Percentiles rank a stretch among this genome's conserved stretches.
Conservation (phyloP, 192 early-diverging fungal species). For the Entomortierella beljakovae region DNA sequence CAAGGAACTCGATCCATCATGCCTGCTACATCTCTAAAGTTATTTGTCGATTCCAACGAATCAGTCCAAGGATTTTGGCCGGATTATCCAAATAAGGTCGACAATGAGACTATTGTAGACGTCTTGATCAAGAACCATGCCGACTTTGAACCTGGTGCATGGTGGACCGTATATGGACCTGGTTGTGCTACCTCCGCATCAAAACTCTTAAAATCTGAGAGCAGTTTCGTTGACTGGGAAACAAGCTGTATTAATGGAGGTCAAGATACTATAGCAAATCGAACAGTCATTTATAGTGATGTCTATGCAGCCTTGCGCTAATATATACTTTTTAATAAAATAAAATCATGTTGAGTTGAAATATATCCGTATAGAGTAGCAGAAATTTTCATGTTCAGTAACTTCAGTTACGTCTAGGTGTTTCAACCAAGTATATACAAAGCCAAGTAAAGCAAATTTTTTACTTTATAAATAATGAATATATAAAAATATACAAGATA, state of each 20-base stretch:
- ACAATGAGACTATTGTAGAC: constrained; percentile 12
- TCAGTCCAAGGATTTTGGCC: constrained; percentile 21
- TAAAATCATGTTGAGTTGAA: too few relatives aligned
- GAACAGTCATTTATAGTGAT: constrained; percentile 13
- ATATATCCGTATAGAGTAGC: too few relatives aligned
- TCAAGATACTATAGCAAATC: constrained; percentile 3
- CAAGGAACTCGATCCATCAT: constrained; percentile 51
- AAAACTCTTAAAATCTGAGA: constrained; percentile 7
- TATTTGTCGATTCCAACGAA: constrained; percentile 29
- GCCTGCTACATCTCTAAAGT: constrained; percentile 12
- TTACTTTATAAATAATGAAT: too few relatives aligned
- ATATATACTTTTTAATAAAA: too few relatives aligned
- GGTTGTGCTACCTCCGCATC: constrained; percentile 5
- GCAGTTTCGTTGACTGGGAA: constrained; percentile 26
- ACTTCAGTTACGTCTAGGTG: too few relatives aligned
- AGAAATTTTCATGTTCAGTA: too few relatives aligned
- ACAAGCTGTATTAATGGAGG: constrained; percentile 32
- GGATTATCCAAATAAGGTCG: not conserved
- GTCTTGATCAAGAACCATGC: constrained; percentile 19
- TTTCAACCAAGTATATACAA: too few relatives aligned
- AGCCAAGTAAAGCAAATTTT: too few relatives aligned
- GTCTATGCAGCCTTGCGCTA: too few relatives aligned
- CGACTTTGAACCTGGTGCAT: constrained; percentile 43
- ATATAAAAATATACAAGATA: too few relatives aligned
- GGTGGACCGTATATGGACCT: constrained; percentile 43